Percentiles rank a stretch among this genome's conserved stretches.
phyloP scores from a whole-genome alignment of 441 rosid genomes.

The Pelargonium cotyledonis region DNA sequence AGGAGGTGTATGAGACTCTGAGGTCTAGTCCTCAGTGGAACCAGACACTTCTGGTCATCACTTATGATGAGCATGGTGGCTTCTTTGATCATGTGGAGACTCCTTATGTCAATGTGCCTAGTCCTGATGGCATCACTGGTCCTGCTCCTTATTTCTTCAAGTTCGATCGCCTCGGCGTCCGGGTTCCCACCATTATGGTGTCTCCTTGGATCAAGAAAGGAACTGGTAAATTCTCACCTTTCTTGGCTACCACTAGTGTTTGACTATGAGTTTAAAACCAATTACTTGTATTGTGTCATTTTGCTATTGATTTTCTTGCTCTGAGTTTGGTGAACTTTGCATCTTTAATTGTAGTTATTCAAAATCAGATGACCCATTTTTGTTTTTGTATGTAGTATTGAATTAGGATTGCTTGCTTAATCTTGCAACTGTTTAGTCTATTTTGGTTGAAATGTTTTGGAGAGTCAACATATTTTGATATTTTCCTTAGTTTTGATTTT shows the following conservation, averaged over 20 bases:
- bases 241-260: too few relatives aligned
- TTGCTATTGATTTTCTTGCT: too few relatives aligned
- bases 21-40: constrained; percentile 95
- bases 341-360: too few relatives aligned
- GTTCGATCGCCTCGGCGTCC: constrained; percentile 87
- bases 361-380: too few relatives aligned
- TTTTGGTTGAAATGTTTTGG: neutral
- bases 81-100: constrained; percentile 88
- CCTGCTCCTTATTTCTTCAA: constrained; percentile 93
- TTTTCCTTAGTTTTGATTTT: neutral
- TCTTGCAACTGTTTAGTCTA: neutral
- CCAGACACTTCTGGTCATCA: constrained; percentile 70
- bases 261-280: too few relatives aligned
- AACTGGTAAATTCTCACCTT: constrained; percentile 46
- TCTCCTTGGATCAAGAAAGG: constrained; percentile 97
- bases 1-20: constrained; percentile 82
- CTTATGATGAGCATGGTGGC: constrained; percentile 95
- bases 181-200: constrained; percentile 89
- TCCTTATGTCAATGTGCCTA: constrained; percentile 69
- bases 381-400: neutral
- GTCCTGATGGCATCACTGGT: constrained; percentile 86
- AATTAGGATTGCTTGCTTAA: neutral
- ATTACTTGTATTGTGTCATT: too few relatives aligned
- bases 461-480: neutral
- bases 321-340: too few relatives aligned